phyloP scores from a whole-genome alignment of 805 yeast genomes.

The Hanseniaspora jakobsenii region DNA sequence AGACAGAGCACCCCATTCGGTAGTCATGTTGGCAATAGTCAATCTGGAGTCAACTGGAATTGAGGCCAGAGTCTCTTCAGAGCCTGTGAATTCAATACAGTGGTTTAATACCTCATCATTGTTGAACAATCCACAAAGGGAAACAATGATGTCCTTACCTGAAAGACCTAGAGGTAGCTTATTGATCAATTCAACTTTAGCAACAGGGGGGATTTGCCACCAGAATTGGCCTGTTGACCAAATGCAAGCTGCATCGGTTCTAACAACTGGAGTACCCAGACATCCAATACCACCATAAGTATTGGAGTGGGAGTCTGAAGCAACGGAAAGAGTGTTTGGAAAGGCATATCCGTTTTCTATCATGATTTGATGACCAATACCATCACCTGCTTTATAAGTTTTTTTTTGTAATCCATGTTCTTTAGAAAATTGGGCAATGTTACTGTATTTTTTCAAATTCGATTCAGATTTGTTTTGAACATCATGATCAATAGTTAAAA shows the following conservation, averaged over 20 bases:
- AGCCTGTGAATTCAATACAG: slow-evolving; percentile 86
- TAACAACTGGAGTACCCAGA: slow-evolving; percentile 91
- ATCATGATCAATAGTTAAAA: slow-evolving; percentile 93
- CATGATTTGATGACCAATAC: slow-evolving; percentile 98
- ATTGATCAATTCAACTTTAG: slow-evolving; percentile 78
- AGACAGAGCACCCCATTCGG: slow-evolving; percentile 97
- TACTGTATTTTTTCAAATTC: slow-evolving; percentile 74
- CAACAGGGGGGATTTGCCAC: slow-evolving; percentile 99
- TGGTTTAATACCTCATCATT: slow-evolving; percentile 86
- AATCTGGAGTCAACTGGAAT: slow-evolving; percentile 72
- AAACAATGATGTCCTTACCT: slow-evolving; percentile 94
- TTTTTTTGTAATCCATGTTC: slow-evolving; percentile 81
- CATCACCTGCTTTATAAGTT: slow-evolving; percentile 90
- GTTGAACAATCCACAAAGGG: slow-evolving; percentile 86
- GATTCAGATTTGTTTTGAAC: slow-evolving; percentile 87
- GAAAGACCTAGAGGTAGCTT: slow-evolving; percentile 73
- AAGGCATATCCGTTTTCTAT: slow-evolving; percentile 98
- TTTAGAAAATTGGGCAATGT: slow-evolving; percentile 80
- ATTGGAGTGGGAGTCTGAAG: slow-evolving; percentile 94
- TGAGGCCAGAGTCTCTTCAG: slow-evolving; percentile 62
- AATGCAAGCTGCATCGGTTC: slow-evolving; percentile 97
- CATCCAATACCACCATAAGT: slow-evolving; percentile 96
- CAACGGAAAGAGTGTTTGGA: slow-evolving; percentile 85
- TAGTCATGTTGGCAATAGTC: slow-evolving; percentile 94
- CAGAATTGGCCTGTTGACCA: slow-evolving; percentile 99